Evolutionary conservation across 1,284 basidiomycete species (phyloP), one percentile per base, ranked within the genome.

Genomic region (Cryptococcus maquisensis): DNA sequence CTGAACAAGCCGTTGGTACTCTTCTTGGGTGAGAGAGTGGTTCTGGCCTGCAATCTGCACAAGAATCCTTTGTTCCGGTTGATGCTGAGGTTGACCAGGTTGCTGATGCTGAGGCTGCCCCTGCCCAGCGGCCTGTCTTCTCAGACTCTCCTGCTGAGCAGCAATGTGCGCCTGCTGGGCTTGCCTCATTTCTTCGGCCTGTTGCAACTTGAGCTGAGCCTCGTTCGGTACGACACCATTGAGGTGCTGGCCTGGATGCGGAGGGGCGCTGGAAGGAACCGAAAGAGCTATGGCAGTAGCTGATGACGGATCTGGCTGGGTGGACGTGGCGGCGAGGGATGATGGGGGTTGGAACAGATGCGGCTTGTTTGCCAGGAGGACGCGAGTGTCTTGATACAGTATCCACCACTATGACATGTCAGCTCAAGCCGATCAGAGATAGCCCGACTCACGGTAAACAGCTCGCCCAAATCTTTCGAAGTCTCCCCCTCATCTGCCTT

Each of bases 111-210:
- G 38, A 48, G 15, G 4, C 9, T 18, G 35, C 16, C 2, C 39
- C 26, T 28, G 44, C 13, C 46, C 49, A 20, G 44, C 26, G 40
- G 36, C 32, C 16, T 45, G 35, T 39, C 44, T 38, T 20, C 51
- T 37, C 41, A 41, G 12, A 12, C 41, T 43, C 21, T 55, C 54
- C 18, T 54, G 57, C 26, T 58, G 53, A 9, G 61, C 61, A 35
- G 51, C 41, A 38, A 63, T 63, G 23, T 56, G 54, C 21, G 54
- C 54, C 21, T 58, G 50, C 35, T 63, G 62, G 20, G 55, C 52
- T 18, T 44, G 20, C 18, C 52, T 42, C 56, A 63, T 48, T 13
- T 55, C 57, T 16, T 63, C 62, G 21, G 60, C 57, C n/a, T 51
- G 54, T 21, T 53, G 49, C 18, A 56, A 41, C 23, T 24, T 53